Evolutionary conservation across 495 filamentous ascomycete genomes (phyloP).

Genomic region (Annulohypoxylon nitens): DNA sequence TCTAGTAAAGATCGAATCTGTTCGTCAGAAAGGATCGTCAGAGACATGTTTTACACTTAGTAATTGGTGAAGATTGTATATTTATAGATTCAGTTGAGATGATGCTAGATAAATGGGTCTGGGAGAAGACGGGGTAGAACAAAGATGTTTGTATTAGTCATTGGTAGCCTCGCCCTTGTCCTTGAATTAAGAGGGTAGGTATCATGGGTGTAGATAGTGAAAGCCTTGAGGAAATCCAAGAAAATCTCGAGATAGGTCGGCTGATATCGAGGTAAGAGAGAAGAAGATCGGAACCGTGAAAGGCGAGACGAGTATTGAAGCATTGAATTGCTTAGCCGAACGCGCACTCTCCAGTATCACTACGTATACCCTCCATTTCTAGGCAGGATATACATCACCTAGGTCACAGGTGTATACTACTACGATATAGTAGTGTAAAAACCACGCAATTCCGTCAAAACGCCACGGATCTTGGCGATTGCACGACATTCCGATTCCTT

Average conservation of each 20-base stretch:
- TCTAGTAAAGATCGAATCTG: slow-evolving; percentile 79
- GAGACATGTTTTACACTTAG: slow-evolving; percentile 68
- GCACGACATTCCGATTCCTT: slow-evolving; percentile 5
- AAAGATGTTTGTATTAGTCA: slow-evolving; percentile 6
- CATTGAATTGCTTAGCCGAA: slow-evolving; percentile 29
- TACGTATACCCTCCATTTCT: slow-evolving; percentile 22
- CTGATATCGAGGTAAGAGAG: slow-evolving; percentile 16
- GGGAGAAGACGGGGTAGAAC: not conserved
- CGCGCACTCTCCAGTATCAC: slow-evolving; percentile 5
- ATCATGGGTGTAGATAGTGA: not conserved
- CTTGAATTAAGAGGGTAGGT: slow-evolving; percentile 6
- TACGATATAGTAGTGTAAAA: not conserved
- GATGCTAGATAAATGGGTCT: slow-evolving; percentile 13
- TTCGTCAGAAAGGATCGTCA: slow-evolving; percentile 79
- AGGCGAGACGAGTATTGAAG: not conserved
- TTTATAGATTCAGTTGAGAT: slow-evolving; percentile 8
- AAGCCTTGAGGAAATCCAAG: slow-evolving; percentile 23
- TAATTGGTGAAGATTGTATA: slow-evolving; percentile 21
- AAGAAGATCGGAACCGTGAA: slow-evolving; percentile 25
- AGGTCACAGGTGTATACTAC: no score
- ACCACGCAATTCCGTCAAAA: slow-evolving; percentile 12
- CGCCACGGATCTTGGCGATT: slow-evolving; percentile 38
- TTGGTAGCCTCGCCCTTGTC: slow-evolving; percentile 2
- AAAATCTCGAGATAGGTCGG: slow-evolving; percentile 14
- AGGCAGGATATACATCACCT: not conserved